phyloP scores from a whole-genome alignment of 805 yeast species.

The Candida endomychidarum region DNA sequence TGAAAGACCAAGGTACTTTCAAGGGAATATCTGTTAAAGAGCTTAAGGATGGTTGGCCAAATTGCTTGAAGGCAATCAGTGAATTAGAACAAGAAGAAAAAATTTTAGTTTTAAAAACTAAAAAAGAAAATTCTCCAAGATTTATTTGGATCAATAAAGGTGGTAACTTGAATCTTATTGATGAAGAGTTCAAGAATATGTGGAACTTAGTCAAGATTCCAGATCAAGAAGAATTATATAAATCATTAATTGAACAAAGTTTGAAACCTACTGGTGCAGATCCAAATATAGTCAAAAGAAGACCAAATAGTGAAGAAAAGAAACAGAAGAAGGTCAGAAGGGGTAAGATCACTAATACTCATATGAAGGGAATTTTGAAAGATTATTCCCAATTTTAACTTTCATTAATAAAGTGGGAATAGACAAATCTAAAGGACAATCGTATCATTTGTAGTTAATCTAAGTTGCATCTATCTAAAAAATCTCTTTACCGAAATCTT shows the following conservation, averaged over 20 bases:
- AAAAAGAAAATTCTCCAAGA: conserved; percentile 92
- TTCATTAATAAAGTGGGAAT: neutral
- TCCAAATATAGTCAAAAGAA: conserved; percentile 84
- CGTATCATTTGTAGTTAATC: neutral
- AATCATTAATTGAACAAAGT: conserved; percentile 75
- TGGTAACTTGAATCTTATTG: conserved; percentile 68
- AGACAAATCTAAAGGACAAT: neutral
- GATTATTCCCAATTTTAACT: conserved; percentile 55
- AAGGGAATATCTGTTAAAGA: conserved; percentile 84
- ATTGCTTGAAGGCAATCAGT: conserved; percentile 75
- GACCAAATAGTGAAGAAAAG: conserved; percentile 54
- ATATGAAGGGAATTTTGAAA: conserved; percentile 91
- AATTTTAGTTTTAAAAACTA: conserved; percentile 81
- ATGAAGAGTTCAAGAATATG: conserved; percentile 75
- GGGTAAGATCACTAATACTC: conserved; percentile 93
- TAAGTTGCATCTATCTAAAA: neutral
- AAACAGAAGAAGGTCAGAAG: conserved; percentile 90
- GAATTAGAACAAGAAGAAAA: conserved; percentile 75
- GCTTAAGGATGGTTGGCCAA: conserved; percentile 90
- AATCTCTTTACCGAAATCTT: neutral
- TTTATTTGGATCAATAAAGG: conserved; percentile 88
- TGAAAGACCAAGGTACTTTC: conserved; percentile 80
- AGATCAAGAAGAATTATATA: conserved; percentile 75
- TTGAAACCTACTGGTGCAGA: conserved; percentile 97
- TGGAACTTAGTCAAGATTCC: conserved; percentile 85